These are phyloP conservation scores for Colletotrichum lindemuthianum DNA, from an alignment of 2,329 filamentous ascomycete genomes.

Conservation along the genomic window DNA sequence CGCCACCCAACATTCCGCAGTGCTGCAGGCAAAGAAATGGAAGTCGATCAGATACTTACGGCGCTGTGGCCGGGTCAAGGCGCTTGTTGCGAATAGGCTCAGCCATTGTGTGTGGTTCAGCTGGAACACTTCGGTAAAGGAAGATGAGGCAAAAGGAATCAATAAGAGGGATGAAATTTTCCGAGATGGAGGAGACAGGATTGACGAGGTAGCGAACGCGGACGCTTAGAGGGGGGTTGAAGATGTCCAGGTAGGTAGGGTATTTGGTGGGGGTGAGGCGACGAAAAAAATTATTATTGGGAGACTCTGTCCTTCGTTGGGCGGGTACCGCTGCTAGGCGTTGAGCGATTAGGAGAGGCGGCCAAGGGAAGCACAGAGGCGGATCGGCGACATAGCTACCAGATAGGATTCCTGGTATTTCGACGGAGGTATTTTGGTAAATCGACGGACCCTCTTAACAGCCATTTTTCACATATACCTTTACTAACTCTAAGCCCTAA, in stretches of 20 bases:
- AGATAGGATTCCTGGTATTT: no score
- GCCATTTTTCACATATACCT: no score
- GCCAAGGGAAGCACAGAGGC: no score
- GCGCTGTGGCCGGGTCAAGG: slow-evolving; percentile 64
- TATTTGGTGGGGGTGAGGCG: not conserved
- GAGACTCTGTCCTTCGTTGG: slow-evolving; percentile 29
- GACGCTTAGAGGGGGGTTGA: slow-evolving; percentile 25
- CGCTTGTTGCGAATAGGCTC: slow-evolving; percentile 73
- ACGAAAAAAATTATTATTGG: slow-evolving; percentile 32
- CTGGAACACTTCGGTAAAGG: slow-evolving; percentile 2
- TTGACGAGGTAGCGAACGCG: slow-evolving; percentile 25
- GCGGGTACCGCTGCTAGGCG: slow-evolving; percentile 32
- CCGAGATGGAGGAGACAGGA: slow-evolving; percentile 13
- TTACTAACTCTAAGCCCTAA: no score
- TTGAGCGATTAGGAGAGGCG: slow-evolving; percentile 3
- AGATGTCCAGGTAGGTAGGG: slow-evolving; percentile 36
- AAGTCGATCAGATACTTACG: slow-evolving; percentile 57
- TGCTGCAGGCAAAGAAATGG: slow-evolving; percentile 11
- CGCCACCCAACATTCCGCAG: slow-evolving; percentile 13
- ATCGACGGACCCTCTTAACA: no score
- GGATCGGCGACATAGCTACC: no score
- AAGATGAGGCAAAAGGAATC: slow-evolving; percentile 17
- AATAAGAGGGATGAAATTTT: slow-evolving; percentile 12
- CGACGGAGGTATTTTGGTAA: no score
- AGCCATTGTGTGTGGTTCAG: slow-evolving; percentile 58